Conservation (phyloP, 2,329 filamentous ascomycete genomes). For the Ceratocystis lukuohia region DNA sequence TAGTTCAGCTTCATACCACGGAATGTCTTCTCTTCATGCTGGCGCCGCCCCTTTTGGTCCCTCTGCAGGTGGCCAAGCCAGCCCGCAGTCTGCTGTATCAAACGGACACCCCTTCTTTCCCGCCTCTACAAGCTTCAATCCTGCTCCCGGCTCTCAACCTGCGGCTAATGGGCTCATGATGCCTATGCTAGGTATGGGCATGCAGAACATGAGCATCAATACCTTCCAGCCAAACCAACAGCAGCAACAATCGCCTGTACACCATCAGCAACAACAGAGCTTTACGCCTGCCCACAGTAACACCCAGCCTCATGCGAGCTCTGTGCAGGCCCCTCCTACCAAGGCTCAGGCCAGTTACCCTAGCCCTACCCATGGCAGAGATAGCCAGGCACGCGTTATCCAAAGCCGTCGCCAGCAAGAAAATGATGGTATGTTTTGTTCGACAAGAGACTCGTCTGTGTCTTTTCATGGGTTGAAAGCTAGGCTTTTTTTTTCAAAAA, state of each 20-base stretch:
- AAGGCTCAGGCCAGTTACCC: conserved; percentile 8
- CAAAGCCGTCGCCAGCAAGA: conserved; percentile 63
- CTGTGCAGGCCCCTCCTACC: conserved; percentile 3
- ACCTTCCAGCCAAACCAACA: conserved; percentile 27
- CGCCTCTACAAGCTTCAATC: conserved; percentile 23
- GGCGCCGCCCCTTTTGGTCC: conserved; percentile 70
- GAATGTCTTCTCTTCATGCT: conserved; percentile 46
- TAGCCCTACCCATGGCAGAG: conserved; percentile 41
- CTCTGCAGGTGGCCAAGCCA: conserved; percentile 25
- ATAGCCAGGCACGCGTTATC: conserved; percentile 63
- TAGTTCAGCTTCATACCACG: conserved; percentile 25
- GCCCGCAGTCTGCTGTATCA: conserved; percentile 19
- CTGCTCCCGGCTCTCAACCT: conserved; percentile 22
- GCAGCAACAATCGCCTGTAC: conserved; percentile 18
- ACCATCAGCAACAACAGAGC: conserved; percentile 20
- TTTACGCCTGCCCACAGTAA: conserved; percentile 3
- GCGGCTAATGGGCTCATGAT: conserved; percentile 26
- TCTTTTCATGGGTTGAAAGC: background rate
- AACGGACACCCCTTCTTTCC: conserved; percentile 27
- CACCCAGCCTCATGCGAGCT: background rate
- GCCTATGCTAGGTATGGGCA: conserved; percentile 52
- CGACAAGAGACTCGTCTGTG: background rate
- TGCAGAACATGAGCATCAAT: conserved; percentile 36
- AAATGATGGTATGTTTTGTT: conserved; percentile 46
- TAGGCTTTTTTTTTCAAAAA: background rate